Evolutionary conservation across 2,329 filamentous ascomycete species (phyloP).

Genomic region (Stenocarpella maydis): DNA sequence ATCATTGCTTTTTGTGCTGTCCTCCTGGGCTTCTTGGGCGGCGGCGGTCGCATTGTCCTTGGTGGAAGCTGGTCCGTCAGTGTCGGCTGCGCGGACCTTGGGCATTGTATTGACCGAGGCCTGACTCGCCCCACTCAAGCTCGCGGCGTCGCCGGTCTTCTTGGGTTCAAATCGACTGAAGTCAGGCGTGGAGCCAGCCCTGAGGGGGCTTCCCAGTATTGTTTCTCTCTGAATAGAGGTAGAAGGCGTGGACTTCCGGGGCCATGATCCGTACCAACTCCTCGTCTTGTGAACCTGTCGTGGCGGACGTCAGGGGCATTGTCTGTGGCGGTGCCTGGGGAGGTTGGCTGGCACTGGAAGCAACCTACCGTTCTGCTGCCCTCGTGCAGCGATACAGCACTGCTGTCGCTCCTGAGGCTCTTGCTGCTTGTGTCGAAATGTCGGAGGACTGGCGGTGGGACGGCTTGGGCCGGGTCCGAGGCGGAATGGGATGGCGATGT

Average conservation of each 20-base stretch:
- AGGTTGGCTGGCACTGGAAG: background rate
- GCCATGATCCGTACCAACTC: conserved; percentile 72
- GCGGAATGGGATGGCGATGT: conserved; percentile 29
- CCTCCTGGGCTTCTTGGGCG: background rate
- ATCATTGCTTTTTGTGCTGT: background rate
- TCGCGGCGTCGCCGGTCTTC: conserved; percentile 43
- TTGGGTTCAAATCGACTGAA: conserved; percentile 60
- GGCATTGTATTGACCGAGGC: conserved; percentile 44
- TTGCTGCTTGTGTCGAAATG: conserved; percentile 26
- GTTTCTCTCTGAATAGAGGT: conserved; percentile 68
- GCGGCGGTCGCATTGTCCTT: background rate
- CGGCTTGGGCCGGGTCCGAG: conserved; percentile 2
- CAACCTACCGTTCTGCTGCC: conserved; percentile 29
- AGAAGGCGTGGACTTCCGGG: conserved; percentile 66
- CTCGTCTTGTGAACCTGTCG: conserved; percentile 58
- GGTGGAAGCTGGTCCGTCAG: background rate
- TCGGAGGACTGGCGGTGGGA: conserved; percentile 21
- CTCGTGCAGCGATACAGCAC: conserved; percentile 2
- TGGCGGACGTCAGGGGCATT: conserved; percentile 3
- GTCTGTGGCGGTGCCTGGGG: background rate
- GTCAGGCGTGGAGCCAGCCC: conserved; percentile 55
- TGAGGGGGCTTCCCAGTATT: conserved; percentile 64
- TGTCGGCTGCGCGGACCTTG: conserved; percentile 43
- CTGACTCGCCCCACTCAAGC: conserved; percentile 42
- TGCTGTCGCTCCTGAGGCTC: conserved; percentile 24